Base-by-base conservation (phyloP, 2,329 filamentous ascomycete genomes). In the Phialophora macrospora region DNA sequence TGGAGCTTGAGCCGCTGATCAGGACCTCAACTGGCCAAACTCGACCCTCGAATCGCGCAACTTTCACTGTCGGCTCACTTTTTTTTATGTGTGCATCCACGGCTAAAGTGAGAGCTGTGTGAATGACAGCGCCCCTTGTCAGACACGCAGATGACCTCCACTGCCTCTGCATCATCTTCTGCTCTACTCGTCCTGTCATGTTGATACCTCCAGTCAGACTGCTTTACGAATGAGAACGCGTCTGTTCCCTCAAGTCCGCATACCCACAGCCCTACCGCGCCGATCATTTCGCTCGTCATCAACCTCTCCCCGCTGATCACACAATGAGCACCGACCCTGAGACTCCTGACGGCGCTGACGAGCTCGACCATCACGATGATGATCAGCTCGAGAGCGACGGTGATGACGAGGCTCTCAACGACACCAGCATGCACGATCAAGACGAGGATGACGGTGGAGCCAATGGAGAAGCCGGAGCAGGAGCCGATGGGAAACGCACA, bases 231-330 rank as follows among this genome's bases (percentile, higher is more conserved):
- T 67, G 62, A 58, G 20, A 52, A 58, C 67, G 65, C 65, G 67
- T 71, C 73, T 77, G 60, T 73, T 49, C 46, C 74, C 26, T 72
- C 73, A 61, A 73, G 72, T 78, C 72, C 71, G 70, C 68, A 63
- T 75, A 74, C 61, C 71, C 60, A 26, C 60, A 49, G n/a, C 44
- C 48, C 30, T 56, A 34, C 22, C 51, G 28, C 57, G 56, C 55
- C 30, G 49, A 55, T 60, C 48, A 34, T 22, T 24, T 44, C 30
- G 49, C 38, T 51, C 48, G 14, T 28, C 41, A 44, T n/a, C 34
- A 41, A 44, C 28, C 54, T 48, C 30, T 24, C 38, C 59, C n/a
- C 34, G 44, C 52, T 41, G 55, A 57, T 59, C 54, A 62, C 34
- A 62, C 44, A 41, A 69, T 69, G 67, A 67, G 67, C 30, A 67